Conservation (phyloP, 2,329 filamentous ascomycete species). For the Aureobasidium mangrovei region DNA sequence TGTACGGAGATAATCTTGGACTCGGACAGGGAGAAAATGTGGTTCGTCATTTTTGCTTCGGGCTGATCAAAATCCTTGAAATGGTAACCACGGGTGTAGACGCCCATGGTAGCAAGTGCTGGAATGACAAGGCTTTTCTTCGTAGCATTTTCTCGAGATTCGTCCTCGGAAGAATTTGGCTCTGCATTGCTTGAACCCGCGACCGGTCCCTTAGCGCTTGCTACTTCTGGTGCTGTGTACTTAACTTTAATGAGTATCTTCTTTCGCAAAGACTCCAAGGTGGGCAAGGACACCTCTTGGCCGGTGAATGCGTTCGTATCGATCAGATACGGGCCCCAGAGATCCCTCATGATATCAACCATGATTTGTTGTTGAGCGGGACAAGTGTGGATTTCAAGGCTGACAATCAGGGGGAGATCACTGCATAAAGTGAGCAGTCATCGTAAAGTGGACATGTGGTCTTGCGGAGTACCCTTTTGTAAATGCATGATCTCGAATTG, state of each 20-base stretch:
- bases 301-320: constrained; percentile 42
- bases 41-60: constrained; percentile 46
- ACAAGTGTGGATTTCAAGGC: constrained; percentile 81
- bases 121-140: constrained; percentile 56
- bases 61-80: constrained; percentile 65
- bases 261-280: constrained; percentile 54
- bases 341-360: constrained; percentile 87
- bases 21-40: constrained; percentile 58
- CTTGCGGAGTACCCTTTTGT: constrained; percentile 32
- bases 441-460: neutral
- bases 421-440: constrained; percentile 21
- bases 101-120: constrained; percentile 61
- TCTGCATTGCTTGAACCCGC: constrained; percentile 10
- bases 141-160: constrained; percentile 29
- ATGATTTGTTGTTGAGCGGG: constrained; percentile 79
- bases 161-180: constrained; percentile 31
- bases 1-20: constrained; percentile 58
- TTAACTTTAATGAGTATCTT: constrained; percentile 61
- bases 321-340: constrained; percentile 69
- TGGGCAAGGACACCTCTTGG: constrained; percentile 56
- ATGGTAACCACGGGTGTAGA: constrained; percentile 81
- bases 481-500: constrained; percentile 73
- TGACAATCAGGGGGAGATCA: constrained; percentile 78
- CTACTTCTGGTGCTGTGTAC: constrained; percentile 32
- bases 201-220: constrained; percentile 3